Evolutionary conservation across 2,329 filamentous ascomycete species (phyloP).

Genomic region (Didymella pomorum): DNA sequence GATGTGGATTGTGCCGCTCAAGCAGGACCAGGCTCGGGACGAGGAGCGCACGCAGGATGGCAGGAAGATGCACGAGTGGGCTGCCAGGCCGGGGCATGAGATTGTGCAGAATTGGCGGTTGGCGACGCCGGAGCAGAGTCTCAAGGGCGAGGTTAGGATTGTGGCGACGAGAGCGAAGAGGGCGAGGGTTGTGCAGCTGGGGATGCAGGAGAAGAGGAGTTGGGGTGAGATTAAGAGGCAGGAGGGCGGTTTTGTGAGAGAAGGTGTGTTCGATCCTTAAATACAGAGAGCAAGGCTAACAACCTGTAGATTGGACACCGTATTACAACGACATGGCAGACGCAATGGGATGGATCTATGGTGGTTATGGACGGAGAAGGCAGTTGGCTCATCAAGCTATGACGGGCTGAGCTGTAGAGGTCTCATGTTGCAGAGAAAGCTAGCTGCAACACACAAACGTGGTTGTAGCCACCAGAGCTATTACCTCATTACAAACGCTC

Average conservation of each 20-base stretch:
- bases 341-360: conserved; percentile 48
- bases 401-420: conserved; percentile 2
- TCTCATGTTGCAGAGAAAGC: no score
- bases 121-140: conserved; percentile 40
- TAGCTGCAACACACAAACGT: no score
- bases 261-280: conserved; percentile 32
- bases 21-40: conserved; percentile 25
- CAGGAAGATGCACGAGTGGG: conserved; percentile 38
- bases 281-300: conserved; percentile 3
- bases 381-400: conserved; percentile 40
- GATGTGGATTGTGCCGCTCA: conserved; percentile 43
- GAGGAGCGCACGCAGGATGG: conserved; percentile 28
- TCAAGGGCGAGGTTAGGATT: conserved; percentile 46
- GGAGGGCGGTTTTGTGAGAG: conserved; percentile 34
- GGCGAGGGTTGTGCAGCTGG: conserved; percentile 36
- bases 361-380: conserved; percentile 43
- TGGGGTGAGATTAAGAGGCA: conserved; percentile 46
- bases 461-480: no score
- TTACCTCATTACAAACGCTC: no score
- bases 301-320: conserved; percentile 40
- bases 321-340: conserved; percentile 49
- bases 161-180: conserved; percentile 41
- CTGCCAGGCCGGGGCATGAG: conserved; percentile 41
- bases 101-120: conserved; percentile 39
- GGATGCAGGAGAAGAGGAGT: conserved; percentile 35